Base-by-base conservation (phyloP, 2,329 filamentous ascomycete species). In the Penicillium sp. region DNA sequence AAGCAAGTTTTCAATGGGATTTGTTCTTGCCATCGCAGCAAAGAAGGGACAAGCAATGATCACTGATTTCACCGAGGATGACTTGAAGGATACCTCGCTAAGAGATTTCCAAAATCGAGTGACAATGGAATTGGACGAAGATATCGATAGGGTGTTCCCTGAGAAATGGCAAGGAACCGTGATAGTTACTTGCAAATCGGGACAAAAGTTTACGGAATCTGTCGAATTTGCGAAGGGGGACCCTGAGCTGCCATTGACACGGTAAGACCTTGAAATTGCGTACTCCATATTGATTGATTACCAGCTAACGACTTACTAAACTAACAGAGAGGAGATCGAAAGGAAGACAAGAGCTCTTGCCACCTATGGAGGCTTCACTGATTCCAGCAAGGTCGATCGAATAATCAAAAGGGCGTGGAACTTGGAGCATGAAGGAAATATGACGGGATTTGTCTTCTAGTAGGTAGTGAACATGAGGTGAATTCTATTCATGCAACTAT, bases 1-100 rank as follows among this genome's bases (percentile, higher is more conserved):
- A 37, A 71, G 68, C 55, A 71, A 71, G 45, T 71, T 71, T 53
- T 68, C 67, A 0, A 71, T 71, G 67, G 69, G 68, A 2, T 71
- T 71, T 60, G 67, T 71, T 11, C 56, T 71, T 8, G 68, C 67
- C 2, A 59, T 71, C 24, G 65, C 66, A 19, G 69, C 68, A 16
- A 71, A 67, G 55, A 68, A 71, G 37, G 65, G 67, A 0, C 63
- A 65, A 21, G 69, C 67, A 39, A 68, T 67, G 59, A 66, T 69
- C 23, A 67, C 63, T 3, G 67, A 71, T 39, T 71, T 70, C 16
- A 68, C 65, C 1, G 67, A 69, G 48, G 61, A 61, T 10, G 65
- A 60, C 26, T 43, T 71, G 29, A 43, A 48, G 14, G 66, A 70
- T 59, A 9, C 33, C 1, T 55, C 57, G 5, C 34, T 71, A 28